phyloP scores from a whole-genome alignment of 805 yeast genomes.

The Kluyveromyces wickerhamii region DNA sequence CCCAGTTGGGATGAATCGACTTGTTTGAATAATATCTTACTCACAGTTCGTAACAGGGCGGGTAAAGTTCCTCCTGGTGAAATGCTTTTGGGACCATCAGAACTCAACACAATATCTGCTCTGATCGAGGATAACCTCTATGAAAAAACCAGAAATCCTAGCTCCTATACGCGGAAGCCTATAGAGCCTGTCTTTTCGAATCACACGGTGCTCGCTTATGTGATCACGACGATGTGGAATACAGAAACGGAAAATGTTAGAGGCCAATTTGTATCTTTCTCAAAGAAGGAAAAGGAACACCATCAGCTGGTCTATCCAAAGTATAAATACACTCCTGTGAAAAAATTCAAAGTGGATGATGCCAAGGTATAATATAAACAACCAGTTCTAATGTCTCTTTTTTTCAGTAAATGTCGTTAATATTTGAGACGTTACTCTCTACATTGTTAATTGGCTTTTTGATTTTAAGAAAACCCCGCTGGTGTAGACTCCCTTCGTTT shows the following conservation, averaged over 20 bases:
- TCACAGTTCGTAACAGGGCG: not conserved
- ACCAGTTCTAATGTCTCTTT: no score
- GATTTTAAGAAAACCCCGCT: no score
- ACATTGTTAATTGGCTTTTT: no score
- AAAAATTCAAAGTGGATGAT: constrained; percentile 2
- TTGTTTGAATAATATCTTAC: constrained; percentile 5
- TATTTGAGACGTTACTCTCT: no score
- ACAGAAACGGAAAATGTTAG: constrained; percentile 34
- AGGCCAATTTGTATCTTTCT: constrained; percentile 31
- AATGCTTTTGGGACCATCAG: not conserved
- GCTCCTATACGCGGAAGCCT: not conserved
- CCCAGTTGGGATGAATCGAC: constrained; percentile 25
- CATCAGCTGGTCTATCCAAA: constrained; percentile 37
- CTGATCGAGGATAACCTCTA: constrained; percentile 7
- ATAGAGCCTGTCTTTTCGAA: constrained; percentile 8
- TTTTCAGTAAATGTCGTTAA: no score
- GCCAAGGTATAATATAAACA: no score
- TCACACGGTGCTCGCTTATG: constrained; percentile 21
- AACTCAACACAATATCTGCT: not conserved
- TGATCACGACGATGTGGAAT: constrained; percentile 39
- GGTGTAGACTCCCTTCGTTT: no score
- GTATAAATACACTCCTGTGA: constrained; percentile 35
- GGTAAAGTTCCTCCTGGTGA: not conserved
- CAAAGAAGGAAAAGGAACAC: constrained; percentile 35
- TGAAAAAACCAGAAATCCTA: not conserved